Percentiles rank a stretch among this genome's conserved stretches.
These are phyloP conservation scores for Glebionis coronaria DNA, from an alignment of 129 eudicot genomes.

Conservation along the genomic window DNA sequence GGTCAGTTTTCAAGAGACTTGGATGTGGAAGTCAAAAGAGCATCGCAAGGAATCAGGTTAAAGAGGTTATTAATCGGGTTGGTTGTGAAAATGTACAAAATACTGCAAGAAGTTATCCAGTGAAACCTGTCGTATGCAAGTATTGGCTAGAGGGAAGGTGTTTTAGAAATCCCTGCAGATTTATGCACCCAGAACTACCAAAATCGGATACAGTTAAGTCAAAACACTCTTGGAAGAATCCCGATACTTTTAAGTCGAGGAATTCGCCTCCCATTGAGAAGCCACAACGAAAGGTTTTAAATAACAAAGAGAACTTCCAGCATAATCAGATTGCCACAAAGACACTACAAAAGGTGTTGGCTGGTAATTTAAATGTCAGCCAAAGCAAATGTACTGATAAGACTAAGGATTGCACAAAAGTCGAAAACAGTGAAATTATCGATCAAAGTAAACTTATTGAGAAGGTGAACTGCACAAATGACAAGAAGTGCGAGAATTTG, in stretches of 20 bases:
- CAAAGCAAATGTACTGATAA: constrained; percentile 14
- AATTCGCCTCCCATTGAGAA: constrained; percentile 20
- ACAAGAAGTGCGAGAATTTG: constrained; percentile 29
- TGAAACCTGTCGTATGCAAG: constrained; percentile 32
- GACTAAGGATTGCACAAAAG: neutral
- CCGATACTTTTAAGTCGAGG: constrained; percentile 1
- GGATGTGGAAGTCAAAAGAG: constrained; percentile 30
- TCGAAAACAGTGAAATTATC: neutral
- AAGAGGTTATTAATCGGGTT: constrained; percentile 23
- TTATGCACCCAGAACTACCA: constrained; percentile 33
- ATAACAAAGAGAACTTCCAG: constrained; percentile 10
- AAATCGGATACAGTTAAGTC: constrained; percentile 5
- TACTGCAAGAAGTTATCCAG: neutral
- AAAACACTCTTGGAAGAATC: constrained; percentile 40
- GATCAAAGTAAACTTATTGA: constrained; percentile 8
- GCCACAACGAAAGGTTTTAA: neutral
- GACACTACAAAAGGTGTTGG: constrained; percentile 10
- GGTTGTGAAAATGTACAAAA: constrained; percentile 29
- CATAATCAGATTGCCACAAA: constrained; percentile 3
- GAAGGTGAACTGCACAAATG: neutral
- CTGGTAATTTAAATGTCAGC: neutral
- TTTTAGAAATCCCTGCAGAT: constrained; percentile 48
- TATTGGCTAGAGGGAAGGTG: constrained; percentile 66
- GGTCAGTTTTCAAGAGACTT: constrained; percentile 24
- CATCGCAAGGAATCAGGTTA: neutral